Evolutionary conservation across 768 basidiomycete species (phyloP).

Genomic region (Roridomyces roridus): DNA sequence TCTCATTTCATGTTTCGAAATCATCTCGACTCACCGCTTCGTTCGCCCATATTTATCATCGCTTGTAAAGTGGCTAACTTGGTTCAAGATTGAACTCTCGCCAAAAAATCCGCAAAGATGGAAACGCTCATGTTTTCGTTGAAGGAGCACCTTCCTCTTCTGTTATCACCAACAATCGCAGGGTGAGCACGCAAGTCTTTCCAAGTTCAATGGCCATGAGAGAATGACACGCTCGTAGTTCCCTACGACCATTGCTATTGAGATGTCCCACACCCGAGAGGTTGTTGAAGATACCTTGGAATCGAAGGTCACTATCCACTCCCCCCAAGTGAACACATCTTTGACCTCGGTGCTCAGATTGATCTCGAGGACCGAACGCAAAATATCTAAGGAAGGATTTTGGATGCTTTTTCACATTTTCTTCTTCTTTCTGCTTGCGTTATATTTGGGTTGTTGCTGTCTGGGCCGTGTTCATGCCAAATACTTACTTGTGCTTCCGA

Average conservation of each 20-base stretch:
- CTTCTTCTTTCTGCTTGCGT: too few relatives aligned
- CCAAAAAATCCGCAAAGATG: slow-evolving; percentile 3
- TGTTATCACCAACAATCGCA: background rate
- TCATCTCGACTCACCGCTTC: too few relatives aligned
- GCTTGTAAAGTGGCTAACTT: background rate
- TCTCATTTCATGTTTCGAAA: background rate
- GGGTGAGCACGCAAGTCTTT: background rate
- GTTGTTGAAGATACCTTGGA: background rate
- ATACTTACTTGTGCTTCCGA: too few relatives aligned
- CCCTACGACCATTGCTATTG: slow-evolving; percentile 3
- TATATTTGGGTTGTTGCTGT: too few relatives aligned
- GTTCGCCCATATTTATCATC: background rate
- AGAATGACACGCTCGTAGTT: background rate
- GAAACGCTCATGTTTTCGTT: background rate
- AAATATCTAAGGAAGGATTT: too few relatives aligned
- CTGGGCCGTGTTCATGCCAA: too few relatives aligned
- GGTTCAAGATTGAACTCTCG: background rate
- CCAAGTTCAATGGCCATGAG: background rate
- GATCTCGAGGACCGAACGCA: too few relatives aligned
- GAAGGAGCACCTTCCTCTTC: background rate
- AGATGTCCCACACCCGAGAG: slow-evolving; percentile 4
- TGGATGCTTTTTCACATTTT: too few relatives aligned
- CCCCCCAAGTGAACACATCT: too few relatives aligned
- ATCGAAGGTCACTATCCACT: too few relatives aligned
- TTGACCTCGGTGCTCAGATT: too few relatives aligned